Evolutionary conservation across 768 basidiomycete genomes (phyloP), one percentile per base, ranked within the genome.

Genomic region (Pisolithus microcarpus): DNA sequence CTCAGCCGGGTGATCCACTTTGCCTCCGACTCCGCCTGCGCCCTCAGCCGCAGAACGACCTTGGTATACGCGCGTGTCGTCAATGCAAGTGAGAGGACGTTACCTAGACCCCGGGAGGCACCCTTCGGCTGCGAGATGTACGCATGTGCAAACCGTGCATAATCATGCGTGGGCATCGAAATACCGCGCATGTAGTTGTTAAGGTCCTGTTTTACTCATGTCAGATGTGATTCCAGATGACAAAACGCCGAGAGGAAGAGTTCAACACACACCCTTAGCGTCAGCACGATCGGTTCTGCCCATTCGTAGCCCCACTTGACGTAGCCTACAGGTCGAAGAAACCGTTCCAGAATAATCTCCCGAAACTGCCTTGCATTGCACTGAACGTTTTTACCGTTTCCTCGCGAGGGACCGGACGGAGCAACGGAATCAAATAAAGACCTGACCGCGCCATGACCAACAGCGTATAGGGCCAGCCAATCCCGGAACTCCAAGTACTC

Each of bases 121-220:
- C 52, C 57, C 23, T 76, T 67, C 0, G 77, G 74, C 46, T 82
- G 80, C 50, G n/a, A n/a, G 9, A 87, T 69, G 56, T 82, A 81
- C 24, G 75, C 64, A 5, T 70, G 71, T 1, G 88, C 78, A 31
- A 80, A 72, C 4, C 79, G 75, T 0, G 81, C 75, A 56, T 86
- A 91, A 54, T 85, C 80, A 55, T 91, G 83, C 4, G 76, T 75
- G 7, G 90, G 89, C 23, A 86, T 78, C 5, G 81, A 82, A 5
- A 91, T 84, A 3, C 87, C 87, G 43, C 81, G 77, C 79, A 91
- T 82, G 58, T 91, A 92, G 47, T 84, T 78, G 59, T 79, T 79
- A 38, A 93, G 73, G 65, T 92, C 89, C 85, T 90, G 58, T 7
- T 21, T n/a, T 15, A 43, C 15, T 49, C 52, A 30, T 38, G 53